A percentile compares a stretch with the other conserved stretches of the same genome.
Evolutionary conservation across 257 asterid genomes (phyloP).

Genomic region (Asclepias syriaca): DNA sequence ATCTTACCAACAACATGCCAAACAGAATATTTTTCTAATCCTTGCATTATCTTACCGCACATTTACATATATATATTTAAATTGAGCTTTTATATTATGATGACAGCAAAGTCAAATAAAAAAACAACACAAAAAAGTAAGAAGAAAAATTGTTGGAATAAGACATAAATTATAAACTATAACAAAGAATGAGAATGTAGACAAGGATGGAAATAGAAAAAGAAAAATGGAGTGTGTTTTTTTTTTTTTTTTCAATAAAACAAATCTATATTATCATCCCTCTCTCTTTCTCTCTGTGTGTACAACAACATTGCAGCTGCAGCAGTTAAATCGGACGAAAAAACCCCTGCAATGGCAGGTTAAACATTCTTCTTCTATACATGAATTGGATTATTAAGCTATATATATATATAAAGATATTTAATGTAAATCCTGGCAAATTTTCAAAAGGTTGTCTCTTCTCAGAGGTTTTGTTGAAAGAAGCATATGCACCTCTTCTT

Average conservation of each 20-base stretch:
- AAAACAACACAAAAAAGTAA: not conserved
- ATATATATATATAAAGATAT: constrained; percentile 10
- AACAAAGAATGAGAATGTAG: constrained; percentile 7
- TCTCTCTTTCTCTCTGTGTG: constrained; percentile 21
- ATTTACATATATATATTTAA: not conserved
- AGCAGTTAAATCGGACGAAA: constrained; percentile 29
- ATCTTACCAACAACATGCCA: constrained; percentile 17
- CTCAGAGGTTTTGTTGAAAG: constrained; percentile 16
- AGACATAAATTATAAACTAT: not conserved
- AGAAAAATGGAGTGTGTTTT: not conserved
- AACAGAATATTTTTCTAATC: not conserved
- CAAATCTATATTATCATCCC: constrained; percentile 41
- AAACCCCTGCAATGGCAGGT: constrained; percentile 54
- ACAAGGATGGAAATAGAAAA: constrained; percentile 3
- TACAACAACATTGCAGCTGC: constrained; percentile 36
- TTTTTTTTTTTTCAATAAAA: constrained; percentile 18
- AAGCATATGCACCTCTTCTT: constrained; percentile 13
- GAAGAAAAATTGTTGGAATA: not conserved
- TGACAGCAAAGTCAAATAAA: not conserved
- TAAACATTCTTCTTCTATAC: constrained; percentile 44
- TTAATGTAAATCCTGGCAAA: constrained; percentile 11
- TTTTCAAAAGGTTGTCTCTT: not conserved
- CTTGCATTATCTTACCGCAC: not conserved
- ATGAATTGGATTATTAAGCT: constrained; percentile 43
- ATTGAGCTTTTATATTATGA: not conserved